phyloP scores from a whole-genome alignment of 1,139 yeast genomes.

The Geotrichum candidum region DNA sequence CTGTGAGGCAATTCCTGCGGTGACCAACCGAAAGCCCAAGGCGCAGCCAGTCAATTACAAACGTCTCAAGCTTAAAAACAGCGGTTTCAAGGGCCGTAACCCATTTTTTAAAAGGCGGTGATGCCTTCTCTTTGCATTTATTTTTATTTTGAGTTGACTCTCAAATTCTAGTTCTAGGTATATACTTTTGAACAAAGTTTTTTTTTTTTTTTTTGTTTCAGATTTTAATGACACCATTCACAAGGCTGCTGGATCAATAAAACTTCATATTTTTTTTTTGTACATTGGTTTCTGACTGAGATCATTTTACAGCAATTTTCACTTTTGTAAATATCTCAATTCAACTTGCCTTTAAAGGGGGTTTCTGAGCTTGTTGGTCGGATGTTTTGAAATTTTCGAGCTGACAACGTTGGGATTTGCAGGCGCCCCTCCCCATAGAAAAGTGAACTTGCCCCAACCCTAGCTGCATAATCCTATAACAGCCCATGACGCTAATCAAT shows the following conservation, averaged over 20 bases:
- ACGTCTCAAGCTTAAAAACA: conserved; percentile 25
- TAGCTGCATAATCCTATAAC: neutral
- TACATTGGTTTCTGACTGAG: neutral
- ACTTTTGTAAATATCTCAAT: neutral
- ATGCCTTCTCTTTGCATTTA: neutral
- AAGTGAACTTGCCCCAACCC: neutral
- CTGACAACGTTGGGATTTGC: neutral
- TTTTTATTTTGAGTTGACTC: neutral
- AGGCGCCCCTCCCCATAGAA: neutral
- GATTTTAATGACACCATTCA: no score
- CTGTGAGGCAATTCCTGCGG: conserved; percentile 5
- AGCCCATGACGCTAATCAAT: neutral
- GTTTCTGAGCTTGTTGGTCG: neutral
- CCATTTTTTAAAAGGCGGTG: conserved; percentile 18
- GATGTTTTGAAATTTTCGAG: neutral
- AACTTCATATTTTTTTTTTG: neutral
- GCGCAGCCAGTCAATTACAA: conserved; percentile 23
- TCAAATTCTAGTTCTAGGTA: neutral
- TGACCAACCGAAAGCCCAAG: conserved; percentile 2
- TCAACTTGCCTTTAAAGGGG: neutral
- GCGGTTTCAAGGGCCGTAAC: conserved; percentile 23
- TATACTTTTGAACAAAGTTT: neutral
- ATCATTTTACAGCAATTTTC: neutral
- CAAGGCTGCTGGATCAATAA: no score
- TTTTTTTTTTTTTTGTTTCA: no score